Evolutionary conservation across 108 stramenopile genomes (phyloP).

Genomic region (Hondaea fermentalgiana): DNA sequence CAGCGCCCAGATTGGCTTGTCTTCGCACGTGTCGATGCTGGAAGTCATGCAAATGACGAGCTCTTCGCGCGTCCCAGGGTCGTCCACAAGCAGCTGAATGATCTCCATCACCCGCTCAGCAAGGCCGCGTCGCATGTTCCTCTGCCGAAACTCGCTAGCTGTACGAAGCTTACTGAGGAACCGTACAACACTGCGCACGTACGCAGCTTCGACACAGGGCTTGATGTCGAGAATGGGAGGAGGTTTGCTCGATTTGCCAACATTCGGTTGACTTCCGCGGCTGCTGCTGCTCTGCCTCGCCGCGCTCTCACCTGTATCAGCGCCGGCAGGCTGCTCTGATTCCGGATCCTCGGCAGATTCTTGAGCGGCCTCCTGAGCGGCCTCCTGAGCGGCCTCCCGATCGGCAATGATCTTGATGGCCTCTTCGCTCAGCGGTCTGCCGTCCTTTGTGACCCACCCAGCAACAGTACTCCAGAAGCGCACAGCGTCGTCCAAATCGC

Average conservation of each 20-base stretch:
- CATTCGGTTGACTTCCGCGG: no score
- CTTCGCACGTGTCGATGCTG: background rate
- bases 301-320: no score
- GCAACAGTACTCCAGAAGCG: background rate
- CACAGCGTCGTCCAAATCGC: background rate
- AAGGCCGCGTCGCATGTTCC: background rate
- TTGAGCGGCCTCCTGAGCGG: background rate
- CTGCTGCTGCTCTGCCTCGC: no score
- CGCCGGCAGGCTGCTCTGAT: no score
- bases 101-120: background rate
- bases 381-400: background rate
- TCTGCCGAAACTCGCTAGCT: background rate
- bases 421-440: background rate
- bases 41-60: background rate
- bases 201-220: background rate
- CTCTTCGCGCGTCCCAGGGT: background rate
- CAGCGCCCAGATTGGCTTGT: conserved; percentile 13
- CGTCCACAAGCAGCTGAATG: background rate
- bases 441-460: background rate
- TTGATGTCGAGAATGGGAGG: background rate
- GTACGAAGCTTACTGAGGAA: background rate
- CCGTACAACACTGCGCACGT: background rate
- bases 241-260: no score
- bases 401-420: background rate
- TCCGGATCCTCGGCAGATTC: no score